Percentiles rank a stretch among this genome's conserved stretches.
phyloP scores from a whole-genome alignment of 2,329 filamentous ascomycete species.

The Fusarium chuoi region DNA sequence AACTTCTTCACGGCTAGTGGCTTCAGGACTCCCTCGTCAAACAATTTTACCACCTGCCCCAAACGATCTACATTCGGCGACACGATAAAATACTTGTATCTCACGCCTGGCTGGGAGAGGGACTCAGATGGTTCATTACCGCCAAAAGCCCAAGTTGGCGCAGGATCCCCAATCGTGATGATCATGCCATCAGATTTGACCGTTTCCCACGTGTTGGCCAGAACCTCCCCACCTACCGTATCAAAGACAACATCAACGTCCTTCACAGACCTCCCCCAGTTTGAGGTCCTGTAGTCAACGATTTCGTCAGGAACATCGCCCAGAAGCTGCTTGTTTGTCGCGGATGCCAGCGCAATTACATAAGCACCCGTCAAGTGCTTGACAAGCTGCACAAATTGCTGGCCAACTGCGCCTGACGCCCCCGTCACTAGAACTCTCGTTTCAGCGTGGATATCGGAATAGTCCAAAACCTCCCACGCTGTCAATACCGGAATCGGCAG shows the following conservation, averaged over 20 bases:
- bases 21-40: neutral
- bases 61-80: neutral
- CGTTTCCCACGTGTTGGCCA: conserved; percentile 45
- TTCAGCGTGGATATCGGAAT: rapidly evolving
- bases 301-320: conserved; percentile 28
- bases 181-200: conserved; percentile 47
- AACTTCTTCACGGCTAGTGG: conserved; percentile 1
- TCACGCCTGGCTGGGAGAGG: conserved; percentile 29
- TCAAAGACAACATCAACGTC: conserved; percentile 14
- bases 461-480: conserved; percentile 14
- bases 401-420: conserved; percentile 23
- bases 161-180: conserved; percentile 50
- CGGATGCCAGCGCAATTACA: conserved; percentile 46
- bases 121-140: conserved; percentile 32
- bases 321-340: conserved; percentile 27
- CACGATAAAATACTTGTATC: conserved; percentile 44
- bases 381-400: conserved; percentile 46
- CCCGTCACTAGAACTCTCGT: conserved; percentile 11
- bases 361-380: conserved; percentile 27
- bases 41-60: neutral
- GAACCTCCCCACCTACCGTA: neutral
- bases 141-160: conserved; percentile 47
- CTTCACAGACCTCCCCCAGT: conserved; percentile 34
- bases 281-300: conserved; percentile 39
- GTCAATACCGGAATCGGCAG: conserved; percentile 21